Base-by-base conservation (phyloP, 805 yeast genomes). In the Phaffomyces antillensis region DNA sequence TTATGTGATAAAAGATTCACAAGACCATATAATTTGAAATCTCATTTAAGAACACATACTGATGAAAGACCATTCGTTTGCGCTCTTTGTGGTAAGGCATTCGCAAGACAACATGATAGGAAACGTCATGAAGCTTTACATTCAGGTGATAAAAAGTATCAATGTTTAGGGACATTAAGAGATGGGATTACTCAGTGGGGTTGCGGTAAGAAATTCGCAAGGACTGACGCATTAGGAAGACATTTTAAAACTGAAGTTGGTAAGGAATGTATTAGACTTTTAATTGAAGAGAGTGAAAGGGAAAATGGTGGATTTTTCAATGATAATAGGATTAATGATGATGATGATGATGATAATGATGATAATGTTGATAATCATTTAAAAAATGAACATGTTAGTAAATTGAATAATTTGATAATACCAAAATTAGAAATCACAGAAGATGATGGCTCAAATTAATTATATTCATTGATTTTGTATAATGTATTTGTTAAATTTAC, bases 41-140 rank as follows among this genome's bases (percentile, higher is more conserved):
- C 96, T 0, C 99, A 91, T 65, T 68, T 86, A 58, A 71, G 96
- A 47, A 91, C 98, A 0, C 99, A 86, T 61, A 85, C 95, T 0
- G 84, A 84, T 58, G 95, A 86, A 57, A 66, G 89, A 43, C 95
- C 93, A 7, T 86, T 77, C 56, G 70, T 77, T 8, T 86, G 95
- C 63, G 68, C 74, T 13, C 71, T 76, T 4, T 86, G 95, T 65
- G 88, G 87, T 5, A 85, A 85, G 60, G 86, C 90, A 1, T 86
- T 86, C 69, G 90, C 90, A 7, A 65, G 93, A 47, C 82, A 81
- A 45, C 93, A 85, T 56, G 93, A 85, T 60, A 67, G 82, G 47
- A 83, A 81, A 58, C 70, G 93, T 45, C 93, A 85, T 56, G 90
- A 83, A 55, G 79, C 79, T 54, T 66, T 85, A 47, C 95, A 86